Evolutionary conservation across 208 protist species (phyloP).

Genomic region (Acanthamoeba royreba): DNA sequence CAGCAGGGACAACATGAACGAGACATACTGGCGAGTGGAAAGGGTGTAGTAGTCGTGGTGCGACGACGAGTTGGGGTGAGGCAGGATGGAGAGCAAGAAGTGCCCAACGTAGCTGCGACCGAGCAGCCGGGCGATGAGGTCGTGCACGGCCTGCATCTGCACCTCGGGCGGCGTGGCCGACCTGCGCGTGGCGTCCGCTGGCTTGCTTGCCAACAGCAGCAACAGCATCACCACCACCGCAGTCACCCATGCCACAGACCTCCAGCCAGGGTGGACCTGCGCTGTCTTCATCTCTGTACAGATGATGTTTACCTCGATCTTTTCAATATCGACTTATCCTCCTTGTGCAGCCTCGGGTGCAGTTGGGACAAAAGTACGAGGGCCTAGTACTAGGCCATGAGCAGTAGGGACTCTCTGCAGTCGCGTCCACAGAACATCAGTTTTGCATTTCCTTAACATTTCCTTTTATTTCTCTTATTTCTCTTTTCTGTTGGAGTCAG

Average conservation of each 20-base stretch:
- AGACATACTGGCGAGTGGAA: not conserved
- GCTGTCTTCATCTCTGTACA: not conserved
- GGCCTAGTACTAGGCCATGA: no score
- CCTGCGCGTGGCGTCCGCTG: not conserved
- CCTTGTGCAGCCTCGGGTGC: not conserved
- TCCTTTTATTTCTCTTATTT: not conserved
- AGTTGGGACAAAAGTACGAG: not conserved
- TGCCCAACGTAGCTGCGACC: not conserved
- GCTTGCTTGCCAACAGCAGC: not conserved
- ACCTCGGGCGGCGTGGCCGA: not conserved
- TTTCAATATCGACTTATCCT: not conserved
- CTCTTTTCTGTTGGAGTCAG: not conserved
- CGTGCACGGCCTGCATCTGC: slow-evolving; percentile 15
- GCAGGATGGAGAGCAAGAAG: not conserved
- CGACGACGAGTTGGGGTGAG: not conserved
- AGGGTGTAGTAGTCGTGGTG: not conserved
- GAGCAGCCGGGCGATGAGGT: not conserved
- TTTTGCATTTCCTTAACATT: not conserved
- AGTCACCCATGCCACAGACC: no score
- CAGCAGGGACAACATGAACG: not conserved
- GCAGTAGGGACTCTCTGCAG: no score
- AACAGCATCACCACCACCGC: not conserved
- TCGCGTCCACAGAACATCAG: not conserved
- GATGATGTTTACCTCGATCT: not conserved
- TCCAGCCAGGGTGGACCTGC: not conserved